Base-by-base conservation (phyloP, 2,329 filamentous ascomycete species). In the Pleomassaria siparia region DNA sequence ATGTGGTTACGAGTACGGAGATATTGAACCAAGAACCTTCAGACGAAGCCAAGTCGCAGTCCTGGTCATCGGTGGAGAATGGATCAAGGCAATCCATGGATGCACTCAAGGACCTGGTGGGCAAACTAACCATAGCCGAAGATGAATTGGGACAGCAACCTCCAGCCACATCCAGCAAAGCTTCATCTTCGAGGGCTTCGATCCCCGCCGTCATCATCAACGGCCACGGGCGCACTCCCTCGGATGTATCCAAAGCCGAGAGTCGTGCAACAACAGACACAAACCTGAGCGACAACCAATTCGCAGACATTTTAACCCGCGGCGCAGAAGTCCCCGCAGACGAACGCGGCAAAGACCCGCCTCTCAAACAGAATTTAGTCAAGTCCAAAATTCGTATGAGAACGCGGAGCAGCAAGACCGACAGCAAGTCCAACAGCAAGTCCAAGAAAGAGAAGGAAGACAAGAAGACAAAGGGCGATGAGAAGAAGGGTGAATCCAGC, bases 1-100 rank as follows among this genome's bases (percentile, higher is more conserved):
- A 84, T 37, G 76, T 86, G 2, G 75, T 85, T 22, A 78, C 79
- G 2, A 81, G 81, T 20, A 73, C 76, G 18, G 80, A 85, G 25
- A 74, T 91, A n/a, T 72, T 85, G 3, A 73, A 74, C 9, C 58
- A 53, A 30, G 59, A 67, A 41, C 32, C 45, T 24, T 7, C 52
- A 25, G 32, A 42, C 2, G 49, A 46, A 5, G 29, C 28, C n/a
- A 42, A 44, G 30, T 12, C 28, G 22, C 18, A 42, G 24, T n/a
- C n/a, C n/a, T n/a, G n/a, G n/a, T 28, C 33, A 33, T 7, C 26
- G 29, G 26, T 25, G 28, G 44, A 49, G 44, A 56, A 43, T 4
- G 42, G 46, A 11, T 47, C 52, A 9, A 55, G 50, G n/a, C n/a
- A n/a, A n/a, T n/a, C n/a, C n/a, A n/a, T n/a, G n/a, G n/a, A n/a